These are phyloP conservation scores for Microdochium nivale DNA, from an alignment of 2,329 filamentous ascomycete species.

Conservation along the genomic window DNA sequence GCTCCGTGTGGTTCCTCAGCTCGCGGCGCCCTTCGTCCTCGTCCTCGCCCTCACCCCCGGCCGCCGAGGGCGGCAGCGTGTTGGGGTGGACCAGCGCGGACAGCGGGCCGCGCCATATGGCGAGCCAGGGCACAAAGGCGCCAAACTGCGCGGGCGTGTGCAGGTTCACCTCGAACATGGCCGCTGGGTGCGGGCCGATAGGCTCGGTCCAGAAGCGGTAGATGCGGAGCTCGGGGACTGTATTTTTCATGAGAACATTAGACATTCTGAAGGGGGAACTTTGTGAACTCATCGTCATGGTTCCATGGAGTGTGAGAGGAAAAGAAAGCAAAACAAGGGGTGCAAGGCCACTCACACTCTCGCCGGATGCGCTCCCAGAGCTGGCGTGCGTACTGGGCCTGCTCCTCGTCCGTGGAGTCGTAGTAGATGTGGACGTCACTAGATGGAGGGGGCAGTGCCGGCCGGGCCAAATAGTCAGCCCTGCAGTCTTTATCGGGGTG, in stretches of 20 bases:
- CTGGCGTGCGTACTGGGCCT: conserved; percentile 59
- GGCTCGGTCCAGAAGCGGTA: conserved; percentile 71
- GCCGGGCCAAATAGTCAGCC: not conserved
- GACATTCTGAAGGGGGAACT: too few relatives aligned
- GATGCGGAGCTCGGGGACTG: conserved; percentile 77
- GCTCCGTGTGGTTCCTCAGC: conserved; percentile 53
- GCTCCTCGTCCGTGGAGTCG: conserved; percentile 52
- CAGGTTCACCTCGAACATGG: conserved; percentile 90
- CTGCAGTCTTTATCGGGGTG: too few relatives aligned
- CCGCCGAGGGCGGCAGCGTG: conserved; percentile 33
- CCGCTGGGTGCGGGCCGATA: conserved; percentile 72
- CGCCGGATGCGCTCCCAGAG: conserved; percentile 71
- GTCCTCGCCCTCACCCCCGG: conserved; percentile 18
- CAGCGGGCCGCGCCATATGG: conserved; percentile 72
- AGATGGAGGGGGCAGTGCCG: not conserved
- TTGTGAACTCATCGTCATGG: too few relatives aligned
- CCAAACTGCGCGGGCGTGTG: conserved; percentile 83
- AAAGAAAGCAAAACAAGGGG: not conserved
- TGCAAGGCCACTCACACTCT: conserved; percentile 52
- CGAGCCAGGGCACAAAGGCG: conserved; percentile 78
- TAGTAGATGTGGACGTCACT: conserved; percentile 84
- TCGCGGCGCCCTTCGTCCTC: conserved; percentile 20
- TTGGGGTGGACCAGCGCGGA: conserved; percentile 80
- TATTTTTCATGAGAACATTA: too few relatives aligned
- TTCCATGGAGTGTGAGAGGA: too few relatives aligned